A percentile compares a stretch with the other conserved stretches of the same genome.
These are phyloP conservation scores for Nemania bipapillata DNA, from an alignment of 2,329 filamentous ascomycete genomes.

Conservation along the genomic window DNA sequence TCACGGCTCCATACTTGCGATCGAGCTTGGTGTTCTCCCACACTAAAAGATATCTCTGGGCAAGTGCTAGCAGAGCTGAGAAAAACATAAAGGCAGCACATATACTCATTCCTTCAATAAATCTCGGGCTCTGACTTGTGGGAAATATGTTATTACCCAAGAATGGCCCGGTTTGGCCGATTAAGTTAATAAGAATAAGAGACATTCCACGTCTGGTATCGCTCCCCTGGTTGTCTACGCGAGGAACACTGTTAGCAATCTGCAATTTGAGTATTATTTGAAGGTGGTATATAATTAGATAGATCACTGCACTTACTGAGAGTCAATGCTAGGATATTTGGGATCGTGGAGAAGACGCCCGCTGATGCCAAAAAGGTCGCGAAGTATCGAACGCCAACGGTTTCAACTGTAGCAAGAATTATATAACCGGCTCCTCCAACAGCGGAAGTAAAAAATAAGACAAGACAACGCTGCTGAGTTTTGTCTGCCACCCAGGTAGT, in stretches of 20 bases:
- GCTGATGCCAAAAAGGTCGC: constrained; percentile 60
- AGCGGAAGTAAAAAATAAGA: constrained; percentile 38
- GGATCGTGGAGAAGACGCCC: constrained; percentile 52
- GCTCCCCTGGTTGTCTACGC: constrained; percentile 47
- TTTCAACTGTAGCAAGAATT: constrained; percentile 47
- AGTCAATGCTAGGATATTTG: constrained; percentile 45
- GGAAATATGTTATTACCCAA: constrained; percentile 46
- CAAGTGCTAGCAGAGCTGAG: constrained; percentile 40
- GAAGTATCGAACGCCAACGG: constrained; percentile 58
- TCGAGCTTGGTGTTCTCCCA: constrained; percentile 45
- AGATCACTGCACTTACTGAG: constrained; percentile 41
- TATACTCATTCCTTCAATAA: constrained; percentile 45
- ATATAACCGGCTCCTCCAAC: constrained; percentile 47
- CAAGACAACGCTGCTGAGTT: constrained; percentile 46
- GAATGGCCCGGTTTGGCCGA: constrained; percentile 48
- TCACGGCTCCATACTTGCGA: constrained; percentile 38
- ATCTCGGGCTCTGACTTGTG: constrained; percentile 37
- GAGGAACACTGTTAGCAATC: constrained; percentile 18
- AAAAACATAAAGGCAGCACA: constrained; percentile 49
- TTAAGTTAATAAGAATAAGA: constrained; percentile 46
- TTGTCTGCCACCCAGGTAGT: constrained; percentile 47
- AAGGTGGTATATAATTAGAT: background rate
- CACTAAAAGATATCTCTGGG: constrained; percentile 37
- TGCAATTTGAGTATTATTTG: background rate
- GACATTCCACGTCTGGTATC: constrained; percentile 45